These are phyloP conservation scores for Piloderma croceum DNA, from an alignment of 768 basidiomycete species.

Conservation along the genomic window DNA sequence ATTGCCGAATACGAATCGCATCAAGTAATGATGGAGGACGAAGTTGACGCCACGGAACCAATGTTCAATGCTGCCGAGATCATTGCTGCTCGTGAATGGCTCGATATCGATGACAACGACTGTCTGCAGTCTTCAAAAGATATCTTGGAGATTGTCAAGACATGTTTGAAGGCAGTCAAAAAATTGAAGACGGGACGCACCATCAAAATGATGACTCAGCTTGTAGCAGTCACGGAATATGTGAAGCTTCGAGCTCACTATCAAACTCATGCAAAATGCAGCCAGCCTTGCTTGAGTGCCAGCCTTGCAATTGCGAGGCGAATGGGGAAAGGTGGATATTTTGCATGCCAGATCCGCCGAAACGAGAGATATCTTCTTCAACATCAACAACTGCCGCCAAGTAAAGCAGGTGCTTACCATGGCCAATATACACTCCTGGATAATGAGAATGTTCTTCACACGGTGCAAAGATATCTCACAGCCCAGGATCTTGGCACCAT, in stretches of 20 bases:
- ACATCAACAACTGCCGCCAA: constrained; percentile 3
- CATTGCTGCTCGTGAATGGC: neutral
- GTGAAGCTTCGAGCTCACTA: constrained; percentile 4
- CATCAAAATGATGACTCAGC: constrained; percentile 1
- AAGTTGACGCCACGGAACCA: neutral
- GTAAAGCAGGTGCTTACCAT: neutral
- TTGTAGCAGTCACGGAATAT: constrained; percentile 2
- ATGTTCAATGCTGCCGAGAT: neutral
- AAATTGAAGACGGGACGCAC: neutral
- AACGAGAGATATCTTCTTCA: constrained; percentile 1
- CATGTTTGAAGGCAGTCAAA: neutral
- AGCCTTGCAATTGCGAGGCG: constrained; percentile 1
- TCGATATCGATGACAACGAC: neutral
- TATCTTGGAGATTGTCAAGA: constrained; percentile 3
- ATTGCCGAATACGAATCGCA: neutral
- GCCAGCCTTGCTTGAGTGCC: neutral
- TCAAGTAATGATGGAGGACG: neutral
- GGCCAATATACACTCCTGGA: constrained; percentile 4
- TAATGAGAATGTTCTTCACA: constrained; percentile 5
- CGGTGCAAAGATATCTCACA: constrained; percentile 4
- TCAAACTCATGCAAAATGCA: neutral
- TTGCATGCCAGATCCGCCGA: constrained; percentile 5
- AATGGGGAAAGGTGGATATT: constrained; percentile 9
- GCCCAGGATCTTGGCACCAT: constrained; percentile 4
- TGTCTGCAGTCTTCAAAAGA: too few species aligned